Evolutionary conservation across 2,329 filamentous ascomycete genomes (phyloP).

Genomic region (Fusarium pseudoanthophilum): DNA sequence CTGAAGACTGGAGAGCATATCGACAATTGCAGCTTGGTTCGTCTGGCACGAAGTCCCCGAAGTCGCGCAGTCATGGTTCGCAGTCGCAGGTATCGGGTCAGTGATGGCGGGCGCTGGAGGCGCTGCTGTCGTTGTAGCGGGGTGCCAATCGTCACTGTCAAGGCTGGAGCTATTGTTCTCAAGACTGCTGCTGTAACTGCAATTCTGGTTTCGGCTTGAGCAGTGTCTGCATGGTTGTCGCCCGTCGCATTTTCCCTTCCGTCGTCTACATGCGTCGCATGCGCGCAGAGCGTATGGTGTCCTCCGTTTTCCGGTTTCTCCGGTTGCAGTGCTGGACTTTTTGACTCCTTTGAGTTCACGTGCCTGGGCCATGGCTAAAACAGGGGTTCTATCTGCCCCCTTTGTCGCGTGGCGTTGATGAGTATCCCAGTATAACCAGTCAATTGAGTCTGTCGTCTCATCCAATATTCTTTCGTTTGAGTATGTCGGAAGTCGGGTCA

Average conservation of each 20-base stretch:
- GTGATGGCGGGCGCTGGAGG: neutral
- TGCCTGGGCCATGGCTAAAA: conserved; percentile 8
- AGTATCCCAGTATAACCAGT: neutral
- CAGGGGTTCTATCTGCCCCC: neutral
- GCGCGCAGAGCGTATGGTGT: conserved; percentile 22
- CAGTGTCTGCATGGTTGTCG: conserved; percentile 18
- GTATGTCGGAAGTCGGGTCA: neutral
- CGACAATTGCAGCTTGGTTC: conserved; percentile 20
- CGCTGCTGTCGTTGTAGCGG: neutral
- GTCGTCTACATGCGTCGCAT: conserved; percentile 20
- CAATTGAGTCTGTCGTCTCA: no score
- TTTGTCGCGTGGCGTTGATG: neutral
- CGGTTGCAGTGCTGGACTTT: neutral
- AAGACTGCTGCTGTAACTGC: conserved; percentile 4
- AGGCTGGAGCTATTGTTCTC: neutral
- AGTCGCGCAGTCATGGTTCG: neutral
- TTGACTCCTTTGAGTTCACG: conserved; percentile 4
- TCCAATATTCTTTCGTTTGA: no score
- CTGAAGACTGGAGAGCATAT: conserved; percentile 21
- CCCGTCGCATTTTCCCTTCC: conserved; percentile 26
- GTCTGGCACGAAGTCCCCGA: neutral
- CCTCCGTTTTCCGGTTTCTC: conserved; percentile 8
- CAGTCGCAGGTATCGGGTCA: neutral
- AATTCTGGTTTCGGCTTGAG: conserved; percentile 1
- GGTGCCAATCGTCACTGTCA: conserved; percentile 11